Percentiles rank a stretch among this genome's conserved stretches.
Evolutionary conservation across 179 eudicot genomes (phyloP).

Genomic region (Drosera spatulata): DNA sequence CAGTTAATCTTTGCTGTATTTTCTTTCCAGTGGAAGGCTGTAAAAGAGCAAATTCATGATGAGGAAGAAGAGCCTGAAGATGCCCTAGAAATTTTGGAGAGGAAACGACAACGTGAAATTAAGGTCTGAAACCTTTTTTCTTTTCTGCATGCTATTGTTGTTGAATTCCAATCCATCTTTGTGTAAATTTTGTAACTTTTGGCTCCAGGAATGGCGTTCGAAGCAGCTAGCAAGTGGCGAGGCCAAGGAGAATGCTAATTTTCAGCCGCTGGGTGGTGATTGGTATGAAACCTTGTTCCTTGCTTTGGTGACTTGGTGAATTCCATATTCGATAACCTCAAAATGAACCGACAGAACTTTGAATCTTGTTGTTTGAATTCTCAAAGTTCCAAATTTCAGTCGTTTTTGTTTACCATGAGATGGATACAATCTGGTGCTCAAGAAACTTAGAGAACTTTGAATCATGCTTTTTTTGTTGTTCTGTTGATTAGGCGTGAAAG

Average conservation of each 20-base stretch:
- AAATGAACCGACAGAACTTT: too few relatives aligned
- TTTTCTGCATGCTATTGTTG: not conserved
- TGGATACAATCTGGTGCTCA: too few relatives aligned
- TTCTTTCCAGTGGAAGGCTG: conserved; percentile 84
- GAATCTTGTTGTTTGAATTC: too few relatives aligned
- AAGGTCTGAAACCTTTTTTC: conserved; percentile 33
- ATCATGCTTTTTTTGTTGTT: not conserved
- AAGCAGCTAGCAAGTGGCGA: conserved; percentile 93
- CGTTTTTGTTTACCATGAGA: too few relatives aligned
- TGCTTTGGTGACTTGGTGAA: too few relatives aligned
- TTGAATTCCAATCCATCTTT: not conserved
- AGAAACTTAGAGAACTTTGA: too few relatives aligned
- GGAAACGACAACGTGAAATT: conserved; percentile 77
- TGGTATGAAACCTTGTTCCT: conserved; percentile 34
- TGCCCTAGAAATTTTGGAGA: conserved; percentile 71
- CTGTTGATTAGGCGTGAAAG: conserved; percentile 70
- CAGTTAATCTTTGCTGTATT: conserved; percentile 1
- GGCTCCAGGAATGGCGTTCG: conserved; percentile 79
- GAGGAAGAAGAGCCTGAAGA: conserved; percentile 73
- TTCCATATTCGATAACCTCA: too few relatives aligned
- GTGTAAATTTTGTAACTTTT: conserved; percentile 4
- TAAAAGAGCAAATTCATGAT: conserved; percentile 83
- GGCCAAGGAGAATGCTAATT: conserved; percentile 94
- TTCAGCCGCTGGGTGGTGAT: conserved; percentile 96
- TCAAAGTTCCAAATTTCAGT: too few relatives aligned